Conservation (phyloP, 225 moss, liverwort and hornwort species). For the Takakia lepidozioides region DNA sequence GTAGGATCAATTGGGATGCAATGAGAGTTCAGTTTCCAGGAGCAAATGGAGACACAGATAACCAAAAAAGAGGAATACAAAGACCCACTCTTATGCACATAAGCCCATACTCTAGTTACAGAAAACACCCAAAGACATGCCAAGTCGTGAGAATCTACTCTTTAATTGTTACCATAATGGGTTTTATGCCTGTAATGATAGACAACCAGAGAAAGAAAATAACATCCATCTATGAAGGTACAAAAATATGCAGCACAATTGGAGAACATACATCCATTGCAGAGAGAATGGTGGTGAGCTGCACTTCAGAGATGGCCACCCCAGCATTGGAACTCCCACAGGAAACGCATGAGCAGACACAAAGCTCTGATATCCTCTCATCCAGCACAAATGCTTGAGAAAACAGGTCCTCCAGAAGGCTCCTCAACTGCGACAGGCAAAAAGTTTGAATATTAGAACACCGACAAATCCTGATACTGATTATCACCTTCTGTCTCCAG, state of each 20-base stretch:
- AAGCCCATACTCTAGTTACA: too few relatives aligned
- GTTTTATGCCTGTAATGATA: too few relatives aligned
- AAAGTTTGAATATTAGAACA: neutral
- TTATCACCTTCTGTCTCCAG: too few relatives aligned
- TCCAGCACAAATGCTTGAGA: conserved; percentile 49
- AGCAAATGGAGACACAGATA: too few relatives aligned
- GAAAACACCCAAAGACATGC: too few relatives aligned
- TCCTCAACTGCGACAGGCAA: conserved; percentile 41
- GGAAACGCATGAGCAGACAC: conserved; percentile 33
- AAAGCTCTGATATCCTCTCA: conserved; percentile 37
- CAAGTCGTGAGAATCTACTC: too few relatives aligned
- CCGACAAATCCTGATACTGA: neutral
- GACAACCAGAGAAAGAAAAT: neutral
- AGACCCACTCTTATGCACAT: too few relatives aligned
- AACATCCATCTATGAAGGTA: neutral
- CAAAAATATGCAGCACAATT: too few relatives aligned
- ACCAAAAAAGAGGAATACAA: too few relatives aligned
- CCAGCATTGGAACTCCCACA: conserved; percentile 34
- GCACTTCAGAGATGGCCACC: conserved; percentile 34
- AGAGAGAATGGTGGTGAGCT: conserved; percentile 56
- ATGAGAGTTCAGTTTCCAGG: too few relatives aligned
- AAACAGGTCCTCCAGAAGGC: conserved; percentile 56
- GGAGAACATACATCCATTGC: conserved; percentile 73
- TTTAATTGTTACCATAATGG: too few relatives aligned
- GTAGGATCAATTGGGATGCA: too few relatives aligned